Evolutionary conservation across 179 eudicot genomes (phyloP), one percentile per base, ranked within the genome.

Genomic region (Amaranthus tricolor): DNA sequence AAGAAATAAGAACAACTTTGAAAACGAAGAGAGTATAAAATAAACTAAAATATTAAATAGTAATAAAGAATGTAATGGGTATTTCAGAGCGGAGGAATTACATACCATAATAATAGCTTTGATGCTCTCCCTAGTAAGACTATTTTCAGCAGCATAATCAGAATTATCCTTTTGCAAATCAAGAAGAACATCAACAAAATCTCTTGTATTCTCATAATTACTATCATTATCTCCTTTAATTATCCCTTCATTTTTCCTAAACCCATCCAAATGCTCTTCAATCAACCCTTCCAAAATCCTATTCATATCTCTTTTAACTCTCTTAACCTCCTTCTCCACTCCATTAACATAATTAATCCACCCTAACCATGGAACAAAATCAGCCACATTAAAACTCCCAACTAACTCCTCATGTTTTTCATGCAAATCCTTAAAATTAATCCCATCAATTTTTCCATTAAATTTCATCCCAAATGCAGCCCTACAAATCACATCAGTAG

Each of bases 281-380:
- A 87, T 31, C 13, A 87, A 67, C 3, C 72, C 79, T 56, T 87
- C 84, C 3, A 85, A 43, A 43, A 81, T 82, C 62, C 66, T 69
- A 55, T 84, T 78, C 57, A 86, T 55, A 68, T 77, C 82, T 9
- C 43, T 77, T 8, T 77, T 76, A 40, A 76, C 80, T 56, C 48
- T 84, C 10, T 80, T 61, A n/a, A 82, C 57, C 64, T 72, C 66
- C 7, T 66, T 62, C 57, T 84, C 72, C 6, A 75, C 57, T 3
- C 91, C 86, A 45, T 54, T 85, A 14, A 84, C 48, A 17, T 69
- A 66, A 51, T 77, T 70, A 56, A 85, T 73, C 91, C 87, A 88
- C 0, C 52, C 44, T 12, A 84, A 65, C 79, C 86, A 72, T 1
- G 89, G 87, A 50, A 85, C 58, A 10, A 64, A 85, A 63, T 85